Evolutionary conservation across 106 monocot species (phyloP).

Genomic region (Hemerocallis citrina): DNA sequence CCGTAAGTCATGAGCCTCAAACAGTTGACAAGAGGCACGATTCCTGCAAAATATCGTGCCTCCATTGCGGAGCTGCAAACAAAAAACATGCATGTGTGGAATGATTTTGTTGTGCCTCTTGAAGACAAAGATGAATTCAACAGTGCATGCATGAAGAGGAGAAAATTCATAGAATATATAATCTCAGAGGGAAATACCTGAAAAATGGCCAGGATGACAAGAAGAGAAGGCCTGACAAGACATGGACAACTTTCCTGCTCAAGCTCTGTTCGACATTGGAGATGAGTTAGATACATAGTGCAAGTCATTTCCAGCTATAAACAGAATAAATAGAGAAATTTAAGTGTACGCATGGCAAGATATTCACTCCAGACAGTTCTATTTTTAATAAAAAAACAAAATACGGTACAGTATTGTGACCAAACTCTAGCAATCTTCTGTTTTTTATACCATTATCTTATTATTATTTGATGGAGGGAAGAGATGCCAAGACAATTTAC

Average conservation of each 20-base stretch:
- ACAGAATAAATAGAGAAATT: not conserved
- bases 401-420: too few species aligned
- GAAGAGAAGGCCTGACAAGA: slow-evolving; percentile 82
- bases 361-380: too few species aligned
- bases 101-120: not conserved
- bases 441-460: too few species aligned
- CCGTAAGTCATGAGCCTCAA: slow-evolving; percentile 59
- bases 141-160: not conserved
- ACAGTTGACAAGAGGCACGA: slow-evolving; percentile 73
- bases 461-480: too few species aligned
- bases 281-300: slow-evolving; percentile 4
- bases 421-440: too few species aligned
- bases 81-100: not conserved
- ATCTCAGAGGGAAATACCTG: slow-evolving; percentile 43
- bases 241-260: slow-evolving; percentile 95
- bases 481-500: too few species aligned
- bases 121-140: not conserved
- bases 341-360: not conserved
- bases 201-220: slow-evolving; percentile 90
- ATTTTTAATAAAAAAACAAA: too few species aligned
- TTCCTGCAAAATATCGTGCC: slow-evolving; percentile 75
- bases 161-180: not conserved
- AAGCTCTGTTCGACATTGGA: slow-evolving; percentile 51
- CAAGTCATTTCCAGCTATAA: not conserved
- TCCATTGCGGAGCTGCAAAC: slow-evolving; percentile 44